Conservation (phyloP, 2,329 filamentous ascomycete genomes). For the Fusarium lateritium region DNA sequence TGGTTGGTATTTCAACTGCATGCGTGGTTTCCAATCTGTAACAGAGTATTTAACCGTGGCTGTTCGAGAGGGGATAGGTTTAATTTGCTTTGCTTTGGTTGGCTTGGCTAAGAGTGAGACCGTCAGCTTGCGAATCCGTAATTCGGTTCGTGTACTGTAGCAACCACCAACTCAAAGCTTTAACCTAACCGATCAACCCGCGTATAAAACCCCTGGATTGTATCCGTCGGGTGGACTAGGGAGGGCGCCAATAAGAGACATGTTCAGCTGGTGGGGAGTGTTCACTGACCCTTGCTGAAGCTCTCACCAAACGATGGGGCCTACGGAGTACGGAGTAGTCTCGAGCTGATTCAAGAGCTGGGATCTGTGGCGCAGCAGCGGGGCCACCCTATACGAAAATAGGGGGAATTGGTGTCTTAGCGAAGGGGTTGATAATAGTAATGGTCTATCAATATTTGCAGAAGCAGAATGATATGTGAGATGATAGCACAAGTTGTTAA, state of each 20-base stretch:
- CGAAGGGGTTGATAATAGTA: slow-evolving; percentile 11
- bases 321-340: background rate
- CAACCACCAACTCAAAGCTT: slow-evolving; percentile 34
- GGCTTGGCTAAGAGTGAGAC: background rate
- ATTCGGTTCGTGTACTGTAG: slow-evolving; percentile 22
- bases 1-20: slow-evolving; percentile 29
- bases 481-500: background rate
- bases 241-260: slow-evolving; percentile 36
- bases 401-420: background rate
- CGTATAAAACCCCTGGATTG: slow-evolving; percentile 36
- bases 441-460: background rate
- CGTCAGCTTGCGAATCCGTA: slow-evolving; percentile 22
- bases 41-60: slow-evolving; percentile 23
- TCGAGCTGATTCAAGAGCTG: slow-evolving; percentile 2
- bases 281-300: slow-evolving; percentile 37
- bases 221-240: slow-evolving; percentile 21
- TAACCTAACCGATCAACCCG: slow-evolving; percentile 36
- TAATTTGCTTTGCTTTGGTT: too few species aligned
- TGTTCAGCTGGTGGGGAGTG: slow-evolving; percentile 10
- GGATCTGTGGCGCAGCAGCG: slow-evolving; percentile 23
- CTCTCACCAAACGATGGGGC: slow-evolving; percentile 33
- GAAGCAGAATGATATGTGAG: background rate
- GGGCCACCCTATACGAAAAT: slow-evolving; percentile 6
- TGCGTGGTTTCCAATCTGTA: slow-evolving; percentile 22
- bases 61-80: slow-evolving; percentile 23